A percentile compares a stretch with the other conserved stretches of the same genome.
phyloP scores from a whole-genome alignment of 2,329 filamentous ascomycete species.

The Clonostachys byssicola region DNA sequence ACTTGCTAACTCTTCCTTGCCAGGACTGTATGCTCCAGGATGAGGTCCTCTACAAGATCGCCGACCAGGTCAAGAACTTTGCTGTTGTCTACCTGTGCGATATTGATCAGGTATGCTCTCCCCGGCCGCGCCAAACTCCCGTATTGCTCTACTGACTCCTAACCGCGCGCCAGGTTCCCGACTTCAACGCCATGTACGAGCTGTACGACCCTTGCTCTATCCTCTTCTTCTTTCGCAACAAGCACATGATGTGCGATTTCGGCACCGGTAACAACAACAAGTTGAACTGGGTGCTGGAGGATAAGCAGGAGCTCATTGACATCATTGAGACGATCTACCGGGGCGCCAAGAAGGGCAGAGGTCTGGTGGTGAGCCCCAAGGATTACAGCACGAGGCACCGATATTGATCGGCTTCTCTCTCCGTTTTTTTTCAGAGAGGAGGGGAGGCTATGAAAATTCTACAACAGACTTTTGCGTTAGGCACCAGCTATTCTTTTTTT shows the following conservation, averaged over 20 bases:
- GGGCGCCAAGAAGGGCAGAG: constrained; percentile 96
- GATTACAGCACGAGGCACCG: constrained; percentile 22
- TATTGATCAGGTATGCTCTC: constrained; percentile 56
- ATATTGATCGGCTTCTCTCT: neutral
- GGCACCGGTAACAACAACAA: constrained; percentile 99
- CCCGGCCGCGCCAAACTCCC: too few relatives aligned
- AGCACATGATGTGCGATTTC: constrained; percentile 98
- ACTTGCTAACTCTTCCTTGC: neutral
- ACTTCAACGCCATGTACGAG: constrained; percentile 96
- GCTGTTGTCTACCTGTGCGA: constrained; percentile 92
- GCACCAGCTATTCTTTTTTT: too few relatives aligned
- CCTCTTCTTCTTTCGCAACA: constrained; percentile 97
- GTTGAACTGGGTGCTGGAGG: constrained; percentile 87
- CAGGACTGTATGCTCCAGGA: constrained; percentile 70
- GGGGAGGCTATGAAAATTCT: neutral
- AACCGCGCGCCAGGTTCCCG: constrained; percentile 50
- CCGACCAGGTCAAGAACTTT: constrained; percentile 91
- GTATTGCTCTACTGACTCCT: too few relatives aligned
- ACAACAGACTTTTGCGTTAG: neutral
- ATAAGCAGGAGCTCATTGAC: constrained; percentile 98
- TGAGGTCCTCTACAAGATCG: constrained; percentile 91
- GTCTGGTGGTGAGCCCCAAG: constrained; percentile 95
- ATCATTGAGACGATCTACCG: constrained; percentile 98
- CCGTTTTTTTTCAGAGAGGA: neutral
- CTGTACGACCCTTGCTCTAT: constrained; percentile 89